Evolutionary conservation across 306 rosid genomes (phyloP), one percentile per base, ranked within the genome.

Genomic region (Arachis hypogaea): DNA sequence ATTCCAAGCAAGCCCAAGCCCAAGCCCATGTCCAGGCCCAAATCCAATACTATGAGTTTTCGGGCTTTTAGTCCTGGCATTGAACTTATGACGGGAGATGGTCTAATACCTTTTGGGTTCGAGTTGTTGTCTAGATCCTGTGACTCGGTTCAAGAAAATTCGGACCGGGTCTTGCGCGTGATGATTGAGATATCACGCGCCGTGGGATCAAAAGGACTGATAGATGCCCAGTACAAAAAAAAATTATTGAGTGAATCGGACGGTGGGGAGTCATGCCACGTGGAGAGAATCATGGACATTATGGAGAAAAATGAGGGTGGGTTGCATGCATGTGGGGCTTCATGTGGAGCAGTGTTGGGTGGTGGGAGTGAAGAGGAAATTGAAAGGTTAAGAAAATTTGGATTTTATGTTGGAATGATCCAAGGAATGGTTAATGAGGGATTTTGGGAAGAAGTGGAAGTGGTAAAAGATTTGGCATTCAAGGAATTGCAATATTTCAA

Each of bases 311-410:
- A 59, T 11, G 96, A 85, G 74, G 90, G 90, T 54, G 80, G n/a
- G 55, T n/a, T 89, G 52, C 92, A 92, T 61, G 92, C 90, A 0
- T 87, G 97, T 60, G 93, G 76, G 0, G 91, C 88, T 0, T 90
- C 89, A 1, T 89, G 96, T 71, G 97, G 97, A 51, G 92, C 87
- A 4, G 80, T 89, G 28, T 36, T 88, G 64, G 96, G 96, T 28
- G 91, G 94, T 38, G 98, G 85, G 5, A 78, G 66, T 68, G 94
- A 85, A 63, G 91, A 73, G 40, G 88, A 88, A 59, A 82, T 81
- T 43, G 88, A 79, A 57, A 78, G 9, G 30, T 38, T 86, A 65
- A 83, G 88, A 40, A 85, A 40, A 7, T 85, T 30, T 77, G 96
- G 96, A 2, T 65, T 71, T 11, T 75, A 82, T 52, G 87, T 82